Percentiles rank a stretch among this genome's conserved stretches.
These are phyloP conservation scores for Fusarium sambucinum DNA, from an alignment of 2,329 filamentous ascomycete genomes.

Conservation along the genomic window DNA sequence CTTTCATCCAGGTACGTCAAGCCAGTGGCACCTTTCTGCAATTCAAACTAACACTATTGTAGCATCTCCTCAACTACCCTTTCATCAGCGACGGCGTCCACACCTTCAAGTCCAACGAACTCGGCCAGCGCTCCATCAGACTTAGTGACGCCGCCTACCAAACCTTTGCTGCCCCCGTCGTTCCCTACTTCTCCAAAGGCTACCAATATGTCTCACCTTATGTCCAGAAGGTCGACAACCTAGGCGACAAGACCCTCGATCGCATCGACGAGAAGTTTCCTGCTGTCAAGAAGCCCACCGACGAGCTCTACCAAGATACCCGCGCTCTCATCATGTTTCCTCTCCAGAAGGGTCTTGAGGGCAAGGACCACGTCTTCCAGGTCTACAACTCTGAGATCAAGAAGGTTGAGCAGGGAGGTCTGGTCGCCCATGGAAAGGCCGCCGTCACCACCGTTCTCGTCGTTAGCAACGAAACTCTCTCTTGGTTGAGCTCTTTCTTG, in stretches of 20 bases:
- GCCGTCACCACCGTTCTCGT: constrained; percentile 75
- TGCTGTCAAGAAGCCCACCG: constrained; percentile 79
- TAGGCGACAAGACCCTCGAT: constrained; percentile 78
- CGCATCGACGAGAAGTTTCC: constrained; percentile 79
- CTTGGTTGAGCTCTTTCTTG: constrained; percentile 70
- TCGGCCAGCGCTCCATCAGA: constrained; percentile 84
- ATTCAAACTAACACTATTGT: constrained; percentile 10
- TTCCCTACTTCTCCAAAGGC: constrained; percentile 78
- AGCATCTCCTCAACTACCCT: constrained; percentile 90
- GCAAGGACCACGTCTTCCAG: constrained; percentile 70
- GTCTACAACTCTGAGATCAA: constrained; percentile 71
- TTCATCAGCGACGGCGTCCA: constrained; percentile 82
- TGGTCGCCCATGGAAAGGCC: constrained; percentile 78
- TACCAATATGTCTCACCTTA: constrained; percentile 89
- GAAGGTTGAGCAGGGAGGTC: constrained; percentile 72
- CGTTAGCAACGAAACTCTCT: constrained; percentile 73
- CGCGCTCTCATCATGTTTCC: constrained; percentile 72
- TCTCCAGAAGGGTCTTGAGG: constrained; percentile 70
- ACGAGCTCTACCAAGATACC: constrained; percentile 75
- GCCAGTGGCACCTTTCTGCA: not conserved
- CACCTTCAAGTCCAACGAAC: constrained; percentile 83
- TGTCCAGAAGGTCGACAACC: constrained; percentile 80
- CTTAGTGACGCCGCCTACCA: constrained; percentile 80
- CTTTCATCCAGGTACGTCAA: constrained; percentile 59
- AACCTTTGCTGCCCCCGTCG: constrained; percentile 79